Evolutionary conservation across 2,329 filamentous ascomycete species (phyloP).

Genomic region (Aspergillus persii): DNA sequence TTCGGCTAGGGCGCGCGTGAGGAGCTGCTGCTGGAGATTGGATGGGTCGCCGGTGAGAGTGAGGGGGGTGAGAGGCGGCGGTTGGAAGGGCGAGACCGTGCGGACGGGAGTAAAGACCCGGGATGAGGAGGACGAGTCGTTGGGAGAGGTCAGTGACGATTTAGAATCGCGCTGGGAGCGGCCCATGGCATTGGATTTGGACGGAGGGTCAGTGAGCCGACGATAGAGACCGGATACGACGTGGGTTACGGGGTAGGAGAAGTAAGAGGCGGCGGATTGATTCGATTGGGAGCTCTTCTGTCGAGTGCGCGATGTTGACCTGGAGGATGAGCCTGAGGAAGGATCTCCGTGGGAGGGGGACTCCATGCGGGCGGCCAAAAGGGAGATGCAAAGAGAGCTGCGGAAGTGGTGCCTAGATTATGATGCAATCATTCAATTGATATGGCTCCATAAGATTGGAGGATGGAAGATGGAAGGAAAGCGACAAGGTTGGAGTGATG

Average conservation of each 20-base stretch:
- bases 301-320: slow-evolving; percentile 8
- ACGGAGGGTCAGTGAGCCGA: slow-evolving; percentile 54
- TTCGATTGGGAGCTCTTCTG: slow-evolving; percentile 24
- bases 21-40: slow-evolving; percentile 58
- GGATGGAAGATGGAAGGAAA: not conserved
- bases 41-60: slow-evolving; percentile 58
- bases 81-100: slow-evolving; percentile 75
- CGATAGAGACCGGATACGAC: slow-evolving; percentile 65
- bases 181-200: slow-evolving; percentile 20
- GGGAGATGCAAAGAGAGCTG: not conserved
- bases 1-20: slow-evolving; percentile 75
- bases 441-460: not conserved
- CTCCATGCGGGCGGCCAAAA: slow-evolving; percentile 13
- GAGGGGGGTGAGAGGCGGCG: slow-evolving; percentile 82
- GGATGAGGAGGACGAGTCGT: slow-evolving; percentile 41
- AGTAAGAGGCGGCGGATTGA: slow-evolving; percentile 44
- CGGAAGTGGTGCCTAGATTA: not conserved
- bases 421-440: slow-evolving; percentile 2
- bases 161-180: slow-evolving; percentile 10
- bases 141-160: slow-evolving; percentile 37
- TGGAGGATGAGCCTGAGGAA: not conserved
- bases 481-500: not conserved
- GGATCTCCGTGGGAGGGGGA: slow-evolving; percentile 9
- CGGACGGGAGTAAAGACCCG: slow-evolving; percentile 51
- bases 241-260: slow-evolving; percentile 52